Evolutionary conservation across 345 rosid genomes (phyloP).

Genomic region (Luvunga scandens): DNA sequence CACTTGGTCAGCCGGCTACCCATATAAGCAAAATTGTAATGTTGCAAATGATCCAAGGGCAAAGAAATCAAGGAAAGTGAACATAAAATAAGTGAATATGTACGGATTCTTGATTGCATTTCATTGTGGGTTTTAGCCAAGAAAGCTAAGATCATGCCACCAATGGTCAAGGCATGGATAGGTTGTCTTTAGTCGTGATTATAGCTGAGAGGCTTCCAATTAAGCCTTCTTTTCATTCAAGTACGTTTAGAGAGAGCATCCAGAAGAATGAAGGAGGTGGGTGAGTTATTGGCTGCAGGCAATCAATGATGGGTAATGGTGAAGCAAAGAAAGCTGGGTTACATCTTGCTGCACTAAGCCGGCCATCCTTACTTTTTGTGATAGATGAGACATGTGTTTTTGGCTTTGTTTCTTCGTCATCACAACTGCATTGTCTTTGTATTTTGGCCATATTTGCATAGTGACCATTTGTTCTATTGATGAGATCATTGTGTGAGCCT

Average conservation of each 20-base stretch:
- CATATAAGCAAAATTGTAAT: conserved; percentile 69
- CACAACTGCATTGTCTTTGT: conserved; percentile 49
- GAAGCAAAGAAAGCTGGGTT: conserved; percentile 46
- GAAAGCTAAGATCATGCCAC: conserved; percentile 83
- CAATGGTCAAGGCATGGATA: conserved; percentile 68
- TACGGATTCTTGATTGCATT: conserved; percentile 52
- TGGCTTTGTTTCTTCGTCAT: conserved; percentile 36
- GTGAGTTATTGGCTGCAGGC: conserved; percentile 28
- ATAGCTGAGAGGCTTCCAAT: conserved; percentile 63
- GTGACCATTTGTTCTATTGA: conserved; percentile 43
- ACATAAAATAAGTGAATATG: conserved; percentile 52
- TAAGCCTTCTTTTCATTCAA: conserved; percentile 72
- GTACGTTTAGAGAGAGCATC: conserved; percentile 49
- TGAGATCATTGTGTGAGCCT: conserved; percentile 69
- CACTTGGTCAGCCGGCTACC: conserved; percentile 69
- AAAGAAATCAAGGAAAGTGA: conserved; percentile 60
- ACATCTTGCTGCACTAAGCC: conserved; percentile 41
- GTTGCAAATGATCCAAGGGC: conserved; percentile 54
- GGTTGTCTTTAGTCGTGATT: conserved; percentile 67
- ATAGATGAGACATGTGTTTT: conserved; percentile 39
- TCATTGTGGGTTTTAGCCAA: conserved; percentile 54
- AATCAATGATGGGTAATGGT: conserved; percentile 29
- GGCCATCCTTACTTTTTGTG: conserved; percentile 45
- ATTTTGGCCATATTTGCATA: conserved; percentile 61
- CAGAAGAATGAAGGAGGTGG: conserved; percentile 57